Evolutionary conservation across 139 green algal species (phyloP).

Genomic region (Chlamydomonas eustigma): DNA sequence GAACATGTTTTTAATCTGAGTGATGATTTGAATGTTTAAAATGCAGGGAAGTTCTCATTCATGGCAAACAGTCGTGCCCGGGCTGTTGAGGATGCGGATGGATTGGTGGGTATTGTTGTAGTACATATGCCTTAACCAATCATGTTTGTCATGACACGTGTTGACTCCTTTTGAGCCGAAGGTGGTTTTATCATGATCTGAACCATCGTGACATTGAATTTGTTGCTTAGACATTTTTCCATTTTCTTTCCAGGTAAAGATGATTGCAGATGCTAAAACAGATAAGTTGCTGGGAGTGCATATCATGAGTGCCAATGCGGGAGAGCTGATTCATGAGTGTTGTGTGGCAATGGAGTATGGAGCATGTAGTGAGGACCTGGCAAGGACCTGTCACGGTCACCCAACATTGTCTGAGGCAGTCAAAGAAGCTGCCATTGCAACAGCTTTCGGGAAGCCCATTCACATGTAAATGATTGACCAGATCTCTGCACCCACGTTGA

Average conservation of each 20-base stretch:
- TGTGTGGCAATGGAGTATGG: conserved; percentile 89
- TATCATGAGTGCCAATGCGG: conserved; percentile 93
- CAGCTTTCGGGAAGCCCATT: conserved; percentile 83
- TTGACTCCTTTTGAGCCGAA: background rate
- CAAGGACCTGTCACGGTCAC: conserved; percentile 94
- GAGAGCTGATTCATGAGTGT: conserved; percentile 63
- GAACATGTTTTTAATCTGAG: too few species aligned
- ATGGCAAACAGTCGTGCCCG: conserved; percentile 94
- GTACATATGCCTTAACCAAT: background rate
- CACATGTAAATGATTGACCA: conserved; percentile 76
- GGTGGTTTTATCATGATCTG: background rate
- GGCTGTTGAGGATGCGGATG: conserved; percentile 81
- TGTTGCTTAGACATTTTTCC: background rate
- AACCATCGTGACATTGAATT: too few species aligned
- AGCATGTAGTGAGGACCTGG: conserved; percentile 80
- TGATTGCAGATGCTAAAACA: conserved; percentile 81
- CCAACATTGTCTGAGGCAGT: conserved; percentile 94
- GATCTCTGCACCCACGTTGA: too few species aligned
- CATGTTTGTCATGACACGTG: background rate
- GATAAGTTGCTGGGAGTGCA: conserved; percentile 95
- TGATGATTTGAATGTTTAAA: too few species aligned
- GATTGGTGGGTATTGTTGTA: conserved; percentile 48
- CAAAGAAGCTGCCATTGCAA: conserved; percentile 93
- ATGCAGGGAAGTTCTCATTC: conserved; percentile 93
- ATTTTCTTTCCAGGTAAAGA: conserved; percentile 73